Base-by-base conservation (phyloP, 257 asterid genomes). In the Datura wrightii region DNA sequence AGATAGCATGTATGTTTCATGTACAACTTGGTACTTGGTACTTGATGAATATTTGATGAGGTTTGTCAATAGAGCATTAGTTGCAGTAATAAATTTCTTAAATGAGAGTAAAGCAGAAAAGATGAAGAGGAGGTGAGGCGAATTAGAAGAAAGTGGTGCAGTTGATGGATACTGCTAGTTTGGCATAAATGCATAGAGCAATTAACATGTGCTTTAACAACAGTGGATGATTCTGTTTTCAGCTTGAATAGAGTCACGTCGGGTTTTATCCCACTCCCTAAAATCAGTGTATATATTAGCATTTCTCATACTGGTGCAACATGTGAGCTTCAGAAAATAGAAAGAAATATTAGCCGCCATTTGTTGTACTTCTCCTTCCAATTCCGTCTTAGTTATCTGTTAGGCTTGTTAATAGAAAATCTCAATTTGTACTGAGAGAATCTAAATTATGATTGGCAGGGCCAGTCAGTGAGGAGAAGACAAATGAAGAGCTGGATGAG, bases 391-490 rank as follows among this genome's bases (percentile, higher is more conserved):
- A 31, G 31, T 34, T 78, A 31, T 52, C 34, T 52, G 31, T 78
- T 78, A 52, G 63, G 82, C 48, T 78, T 78, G 82, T 14, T n/a
- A 5, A 34, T 50, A 52, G 48, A 15, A 76, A 31, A 8, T 52
- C 48, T 52, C 82, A 52, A 78, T 8, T 78, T 31, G 31, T 13
- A 24, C 81, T 76, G 34, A 52, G 82, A 78, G 48, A 52, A 14
- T 78, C 82, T 52, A 31, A 52, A 52, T 50, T 76, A 19, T 74
- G 80, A 48, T 74, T 48, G 80, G 81, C 81, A 76, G 81, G 81
- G 81, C 24, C 81, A 76, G 62, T 24, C 81, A 76, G 81, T 50
- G 81, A 50, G 81, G 81, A 76, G 41, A 74, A 74, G 62, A 14
- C 81, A 50, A 76, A 76, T 6, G 60, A 50, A 50, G 62, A 76